These are phyloP conservation scores for Aspergillus diversus DNA, from an alignment of 495 filamentous ascomycete genomes.

Conservation along the genomic window DNA sequence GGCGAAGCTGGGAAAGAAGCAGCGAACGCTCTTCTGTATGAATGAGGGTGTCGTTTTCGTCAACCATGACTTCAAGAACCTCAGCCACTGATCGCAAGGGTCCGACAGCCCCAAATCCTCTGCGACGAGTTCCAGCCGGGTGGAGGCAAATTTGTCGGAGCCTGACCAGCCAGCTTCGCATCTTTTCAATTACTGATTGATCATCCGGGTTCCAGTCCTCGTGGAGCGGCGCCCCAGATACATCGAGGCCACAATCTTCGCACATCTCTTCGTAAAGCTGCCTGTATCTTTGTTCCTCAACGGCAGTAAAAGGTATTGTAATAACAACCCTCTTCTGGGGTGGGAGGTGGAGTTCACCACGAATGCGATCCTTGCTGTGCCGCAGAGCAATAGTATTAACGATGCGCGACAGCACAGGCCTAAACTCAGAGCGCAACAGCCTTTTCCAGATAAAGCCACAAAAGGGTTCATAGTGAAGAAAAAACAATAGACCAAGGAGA, in stretches of 20 bases:
- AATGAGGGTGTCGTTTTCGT: slow-evolving; percentile 67
- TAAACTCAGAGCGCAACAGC: slow-evolving; percentile 57
- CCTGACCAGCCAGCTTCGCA: slow-evolving; percentile 69
- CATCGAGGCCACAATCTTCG: slow-evolving; percentile 64
- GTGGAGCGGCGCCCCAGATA: slow-evolving; percentile 60
- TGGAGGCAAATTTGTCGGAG: slow-evolving; percentile 88
- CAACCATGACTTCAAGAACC: slow-evolving; percentile 87
- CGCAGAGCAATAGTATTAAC: slow-evolving; percentile 74
- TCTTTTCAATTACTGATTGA: slow-evolving; percentile 58
- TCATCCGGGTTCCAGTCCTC: slow-evolving; percentile 67
- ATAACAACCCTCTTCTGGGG: slow-evolving; percentile 84
- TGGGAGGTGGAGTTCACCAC: slow-evolving; percentile 68
- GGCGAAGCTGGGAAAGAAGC: slow-evolving; percentile 61
- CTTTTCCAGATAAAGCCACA: slow-evolving; percentile 68
- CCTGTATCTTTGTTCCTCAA: slow-evolving; percentile 87
- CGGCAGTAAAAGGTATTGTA: slow-evolving; percentile 81
- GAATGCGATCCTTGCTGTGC: slow-evolving; percentile 80
- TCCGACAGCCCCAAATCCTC: slow-evolving; percentile 65
- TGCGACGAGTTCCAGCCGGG: slow-evolving; percentile 69
- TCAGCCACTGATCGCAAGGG: slow-evolving; percentile 79
- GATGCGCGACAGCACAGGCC: slow-evolving; percentile 63
- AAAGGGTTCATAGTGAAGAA: slow-evolving; percentile 79
- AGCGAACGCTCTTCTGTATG: slow-evolving; percentile 67
- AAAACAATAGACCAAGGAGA: slow-evolving; percentile 71
- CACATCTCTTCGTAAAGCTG: slow-evolving; percentile 74